phyloP scores from a whole-genome alignment of 2,329 filamentous ascomycete species.

The Arthrocladium fulminans region DNA sequence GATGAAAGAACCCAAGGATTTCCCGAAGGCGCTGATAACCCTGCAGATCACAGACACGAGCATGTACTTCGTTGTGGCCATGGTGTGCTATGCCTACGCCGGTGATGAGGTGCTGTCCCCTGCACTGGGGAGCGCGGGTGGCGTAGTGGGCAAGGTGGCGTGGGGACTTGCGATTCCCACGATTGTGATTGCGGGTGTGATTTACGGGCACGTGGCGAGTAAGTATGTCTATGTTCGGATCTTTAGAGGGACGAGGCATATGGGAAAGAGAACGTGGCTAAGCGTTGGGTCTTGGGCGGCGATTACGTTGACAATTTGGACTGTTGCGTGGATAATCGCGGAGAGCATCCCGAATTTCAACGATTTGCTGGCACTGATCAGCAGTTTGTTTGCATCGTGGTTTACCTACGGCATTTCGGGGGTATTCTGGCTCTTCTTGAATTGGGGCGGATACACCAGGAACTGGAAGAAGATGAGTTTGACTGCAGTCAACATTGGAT shows the following conservation, averaged over 20 bases:
- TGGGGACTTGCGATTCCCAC: conserved; percentile 62
- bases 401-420: conserved; percentile 44
- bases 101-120: conserved; percentile 55
- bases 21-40: conserved; percentile 53
- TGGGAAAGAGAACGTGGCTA: conserved; percentile 42
- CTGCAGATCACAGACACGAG: conserved; percentile 51
- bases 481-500: conserved; percentile 14
- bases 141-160: conserved; percentile 52
- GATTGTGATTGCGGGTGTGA: conserved; percentile 62
- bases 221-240: conserved; percentile 59
- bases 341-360: conserved; percentile 62
- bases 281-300: conserved; percentile 51
- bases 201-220: conserved; percentile 57
- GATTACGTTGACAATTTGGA: conserved; percentile 50
- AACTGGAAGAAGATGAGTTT: conserved; percentile 25
- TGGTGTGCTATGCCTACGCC: conserved; percentile 60
- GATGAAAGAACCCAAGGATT: conserved; percentile 52
- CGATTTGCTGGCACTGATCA: conserved; percentile 34
- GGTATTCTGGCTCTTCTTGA: conserved; percentile 19
- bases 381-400: conserved; percentile 56
- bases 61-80: conserved; percentile 57
- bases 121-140: conserved; percentile 55
- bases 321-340: conserved; percentile 58
- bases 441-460: conserved; percentile 26
- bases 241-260: conserved; percentile 51